Percentiles rank a stretch among this genome's conserved stretches.
phyloP scores from a whole-genome alignment of 2,329 filamentous ascomycete genomes.

The Colletotrichum liriopes region DNA sequence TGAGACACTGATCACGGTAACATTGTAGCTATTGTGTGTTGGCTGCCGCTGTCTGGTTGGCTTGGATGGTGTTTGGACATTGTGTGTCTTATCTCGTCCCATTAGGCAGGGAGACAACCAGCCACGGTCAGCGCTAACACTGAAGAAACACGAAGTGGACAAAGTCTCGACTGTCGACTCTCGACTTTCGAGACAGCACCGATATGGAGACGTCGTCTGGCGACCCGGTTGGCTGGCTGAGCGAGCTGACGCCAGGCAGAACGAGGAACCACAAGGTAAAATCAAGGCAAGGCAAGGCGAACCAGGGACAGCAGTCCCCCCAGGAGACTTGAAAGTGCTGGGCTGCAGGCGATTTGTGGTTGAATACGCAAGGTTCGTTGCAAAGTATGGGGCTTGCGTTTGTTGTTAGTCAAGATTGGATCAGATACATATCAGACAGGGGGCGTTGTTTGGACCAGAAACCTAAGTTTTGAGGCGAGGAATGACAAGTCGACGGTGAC shows the following conservation, averaged over 20 bases:
- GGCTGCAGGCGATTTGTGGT: slow-evolving; percentile 28
- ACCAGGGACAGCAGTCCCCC: slow-evolving; percentile 6
- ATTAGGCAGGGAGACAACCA: slow-evolving; percentile 12
- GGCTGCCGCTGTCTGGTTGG: slow-evolving; percentile 7
- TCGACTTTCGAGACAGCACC: neutral
- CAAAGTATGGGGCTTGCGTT: slow-evolving; percentile 41
- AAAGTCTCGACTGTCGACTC: slow-evolving; percentile 13
- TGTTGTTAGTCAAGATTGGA: slow-evolving; percentile 41
- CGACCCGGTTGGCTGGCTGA: slow-evolving; percentile 32
- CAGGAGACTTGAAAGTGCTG: slow-evolving; percentile 16
- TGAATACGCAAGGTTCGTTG: slow-evolving; percentile 36
- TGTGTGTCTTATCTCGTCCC: slow-evolving; percentile 16
- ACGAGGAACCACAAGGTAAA: slow-evolving; percentile 13
- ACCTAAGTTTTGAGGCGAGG: slow-evolving; percentile 13
- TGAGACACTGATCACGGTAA: slow-evolving; percentile 31
- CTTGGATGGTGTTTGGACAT: slow-evolving; percentile 6
- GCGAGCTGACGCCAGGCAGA: slow-evolving; percentile 32
- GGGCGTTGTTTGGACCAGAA: slow-evolving; percentile 30
- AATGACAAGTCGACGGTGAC: slow-evolving; percentile 5
- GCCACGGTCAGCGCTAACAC: slow-evolving; percentile 33
- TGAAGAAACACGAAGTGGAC: slow-evolving; percentile 39
- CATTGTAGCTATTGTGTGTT: slow-evolving; percentile 13
- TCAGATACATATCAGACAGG: slow-evolving; percentile 27
- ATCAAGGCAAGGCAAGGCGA: slow-evolving; percentile 5
- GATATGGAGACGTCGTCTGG: slow-evolving; percentile 13